Evolutionary conservation across 1,284 basidiomycete species (phyloP).

Genomic region (Exsudoporus floridanus): DNA sequence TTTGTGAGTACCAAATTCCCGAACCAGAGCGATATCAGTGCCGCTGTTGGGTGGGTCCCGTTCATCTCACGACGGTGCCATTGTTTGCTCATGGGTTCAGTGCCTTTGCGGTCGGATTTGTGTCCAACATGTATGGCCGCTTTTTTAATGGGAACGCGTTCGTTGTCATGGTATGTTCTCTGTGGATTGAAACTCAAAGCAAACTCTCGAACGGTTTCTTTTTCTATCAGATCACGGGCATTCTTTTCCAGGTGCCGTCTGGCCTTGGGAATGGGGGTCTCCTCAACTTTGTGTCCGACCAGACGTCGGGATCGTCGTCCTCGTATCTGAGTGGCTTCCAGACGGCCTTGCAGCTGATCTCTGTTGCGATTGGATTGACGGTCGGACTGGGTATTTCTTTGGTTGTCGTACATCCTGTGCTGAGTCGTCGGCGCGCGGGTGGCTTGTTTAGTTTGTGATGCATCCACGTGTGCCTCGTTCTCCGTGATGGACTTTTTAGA

Average conservation of each 20-base stretch:
- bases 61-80: neutral
- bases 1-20: conserved; percentile 67
- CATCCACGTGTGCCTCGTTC: too few relatives aligned
- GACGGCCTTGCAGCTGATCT: conserved; percentile 63
- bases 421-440: conserved; percentile 52
- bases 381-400: conserved; percentile 71
- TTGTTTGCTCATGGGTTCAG: conserved; percentile 32
- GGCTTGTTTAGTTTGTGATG: conserved; percentile 44
- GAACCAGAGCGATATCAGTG: conserved; percentile 71
- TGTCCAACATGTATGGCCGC: conserved; percentile 82
- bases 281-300: conserved; percentile 68
- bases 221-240: conserved; percentile 62
- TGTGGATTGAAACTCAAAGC: neutral
- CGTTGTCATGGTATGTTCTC: conserved; percentile 62
- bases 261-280: conserved; percentile 84
- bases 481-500: too few relatives aligned
- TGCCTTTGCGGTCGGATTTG: conserved; percentile 80
- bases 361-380: conserved; percentile 63
- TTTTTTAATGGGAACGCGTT: conserved; percentile 79
- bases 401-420: conserved; percentile 58
- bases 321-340: conserved; percentile 68
- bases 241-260: conserved; percentile 85
- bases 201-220: neutral
- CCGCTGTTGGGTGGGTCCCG: conserved; percentile 58
- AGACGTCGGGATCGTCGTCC: conserved; percentile 47